A percentile compares a stretch with the other conserved stretches of the same genome.
phyloP scores from a whole-genome alignment of 345 rosid species.

The Salix exigua region DNA sequence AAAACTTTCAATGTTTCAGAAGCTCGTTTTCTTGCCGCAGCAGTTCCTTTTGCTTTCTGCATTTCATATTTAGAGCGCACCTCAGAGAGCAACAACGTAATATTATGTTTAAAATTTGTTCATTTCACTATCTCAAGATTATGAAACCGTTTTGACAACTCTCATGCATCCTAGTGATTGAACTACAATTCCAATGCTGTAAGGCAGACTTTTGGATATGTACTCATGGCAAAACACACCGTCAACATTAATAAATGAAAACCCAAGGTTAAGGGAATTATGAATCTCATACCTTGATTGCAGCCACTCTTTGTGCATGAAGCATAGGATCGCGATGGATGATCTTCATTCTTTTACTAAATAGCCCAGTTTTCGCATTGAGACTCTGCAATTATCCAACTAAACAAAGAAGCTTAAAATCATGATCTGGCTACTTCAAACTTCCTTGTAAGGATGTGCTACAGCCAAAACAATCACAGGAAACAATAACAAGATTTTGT shows the following conservation, averaged over 20 bases:
- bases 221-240: no score
- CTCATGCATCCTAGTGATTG: neutral
- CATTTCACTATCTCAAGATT: neutral
- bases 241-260: neutral
- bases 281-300: constrained; percentile 61
- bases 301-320: constrained; percentile 86
- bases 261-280: neutral
- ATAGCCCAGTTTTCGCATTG: constrained; percentile 89
- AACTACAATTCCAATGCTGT: neutral
- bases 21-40: constrained; percentile 74
- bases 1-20: constrained; percentile 73
- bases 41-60: constrained; percentile 85
- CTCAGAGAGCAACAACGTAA: neutral
- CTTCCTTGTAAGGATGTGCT: neutral
- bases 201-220: no score
- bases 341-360: constrained; percentile 86
- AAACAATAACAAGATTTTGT: neutral
- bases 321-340: constrained; percentile 79
- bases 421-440: constrained; percentile 8
- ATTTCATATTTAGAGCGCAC: constrained; percentile 1
- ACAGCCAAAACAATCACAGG: neutral
- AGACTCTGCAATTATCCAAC: constrained; percentile 69
- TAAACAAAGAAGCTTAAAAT: constrained; percentile 43
- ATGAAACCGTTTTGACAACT: neutral
- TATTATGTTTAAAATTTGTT: neutral